Conservation (phyloP, 2,329 filamentous ascomycete species). For the Neoscytalidium dimidiatum region DNA sequence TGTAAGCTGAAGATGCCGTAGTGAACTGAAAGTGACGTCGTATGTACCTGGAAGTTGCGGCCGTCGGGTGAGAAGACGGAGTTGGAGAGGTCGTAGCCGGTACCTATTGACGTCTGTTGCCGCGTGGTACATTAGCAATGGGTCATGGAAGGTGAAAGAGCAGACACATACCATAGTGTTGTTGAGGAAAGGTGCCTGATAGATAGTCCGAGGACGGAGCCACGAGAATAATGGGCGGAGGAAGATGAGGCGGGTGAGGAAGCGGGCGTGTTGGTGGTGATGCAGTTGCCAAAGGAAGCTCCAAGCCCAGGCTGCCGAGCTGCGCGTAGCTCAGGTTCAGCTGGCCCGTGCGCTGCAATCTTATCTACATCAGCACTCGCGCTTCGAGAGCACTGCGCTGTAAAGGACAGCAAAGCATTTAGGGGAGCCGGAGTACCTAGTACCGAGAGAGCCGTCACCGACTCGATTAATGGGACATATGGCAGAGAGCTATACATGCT, state of each 20-base stretch:
- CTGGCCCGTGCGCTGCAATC: constrained; percentile 4
- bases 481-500: too few species aligned
- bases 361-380: constrained; percentile 9
- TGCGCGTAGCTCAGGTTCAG: constrained; percentile 5
- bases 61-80: constrained; percentile 99
- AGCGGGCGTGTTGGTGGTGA: constrained; percentile 2
- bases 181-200: not conserved
- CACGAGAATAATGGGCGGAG: not conserved
- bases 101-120: constrained; percentile 93
- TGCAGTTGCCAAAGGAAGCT: constrained; percentile 20
- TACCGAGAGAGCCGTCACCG: too few species aligned
- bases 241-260: constrained; percentile 15
- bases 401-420: constrained; percentile 3
- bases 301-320: constrained; percentile 17
- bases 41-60: constrained; percentile 87
- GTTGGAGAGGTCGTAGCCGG: constrained; percentile 98
- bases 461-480: too few species aligned
- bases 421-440: too few species aligned
- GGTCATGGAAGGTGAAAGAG: not conserved
- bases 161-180: not conserved
- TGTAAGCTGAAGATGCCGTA: constrained; percentile 15
- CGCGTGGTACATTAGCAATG: constrained; percentile 3
- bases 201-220: not conserved
- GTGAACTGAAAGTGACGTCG: not conserved
- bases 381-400: not conserved